phyloP scores from a whole-genome alignment of 352 stramenopile species.

The Globisporangium emineosum region DNA sequence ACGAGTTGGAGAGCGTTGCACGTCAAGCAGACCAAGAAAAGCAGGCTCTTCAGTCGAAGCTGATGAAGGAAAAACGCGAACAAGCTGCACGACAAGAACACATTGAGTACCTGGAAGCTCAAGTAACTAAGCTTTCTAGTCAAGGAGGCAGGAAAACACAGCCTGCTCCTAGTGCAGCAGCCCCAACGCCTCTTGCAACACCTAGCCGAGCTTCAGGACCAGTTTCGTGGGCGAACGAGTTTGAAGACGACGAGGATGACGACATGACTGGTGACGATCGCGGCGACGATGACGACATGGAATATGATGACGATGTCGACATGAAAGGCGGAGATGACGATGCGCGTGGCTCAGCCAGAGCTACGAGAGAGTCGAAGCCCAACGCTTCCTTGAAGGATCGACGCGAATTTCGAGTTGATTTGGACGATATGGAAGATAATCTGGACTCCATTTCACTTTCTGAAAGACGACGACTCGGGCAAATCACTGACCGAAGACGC shows the following conservation, averaged over 20 bases:
- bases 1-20: slow-evolving; percentile 58
- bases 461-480: slow-evolving; percentile 33
- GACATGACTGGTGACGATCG: slow-evolving; percentile 49
- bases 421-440: slow-evolving; percentile 44
- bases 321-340: slow-evolving; percentile 55
- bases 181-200: slow-evolving; percentile 8
- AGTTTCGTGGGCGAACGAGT: slow-evolving; percentile 70
- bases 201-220: slow-evolving; percentile 22
- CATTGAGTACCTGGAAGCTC: slow-evolving; percentile 61
- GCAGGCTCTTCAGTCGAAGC: slow-evolving; percentile 39
- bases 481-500: slow-evolving; percentile 25
- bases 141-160: slow-evolving; percentile 6
- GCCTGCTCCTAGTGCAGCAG: background rate
- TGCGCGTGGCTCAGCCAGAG: slow-evolving; percentile 13
- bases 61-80: slow-evolving; percentile 21
- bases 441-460: slow-evolving; percentile 36
- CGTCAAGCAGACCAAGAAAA: slow-evolving; percentile 45
- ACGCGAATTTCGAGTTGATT: slow-evolving; percentile 55
- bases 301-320: slow-evolving; percentile 41
- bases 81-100: slow-evolving; percentile 40
- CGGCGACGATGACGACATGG: slow-evolving; percentile 31
- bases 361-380: slow-evolving; percentile 11
- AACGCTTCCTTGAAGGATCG: slow-evolving; percentile 21
- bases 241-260: slow-evolving; percentile 64
- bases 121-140: slow-evolving; percentile 41